Evolutionary conservation across 2,329 filamentous ascomycete species (phyloP).

Genomic region (Aureobasidium sp.): DNA sequence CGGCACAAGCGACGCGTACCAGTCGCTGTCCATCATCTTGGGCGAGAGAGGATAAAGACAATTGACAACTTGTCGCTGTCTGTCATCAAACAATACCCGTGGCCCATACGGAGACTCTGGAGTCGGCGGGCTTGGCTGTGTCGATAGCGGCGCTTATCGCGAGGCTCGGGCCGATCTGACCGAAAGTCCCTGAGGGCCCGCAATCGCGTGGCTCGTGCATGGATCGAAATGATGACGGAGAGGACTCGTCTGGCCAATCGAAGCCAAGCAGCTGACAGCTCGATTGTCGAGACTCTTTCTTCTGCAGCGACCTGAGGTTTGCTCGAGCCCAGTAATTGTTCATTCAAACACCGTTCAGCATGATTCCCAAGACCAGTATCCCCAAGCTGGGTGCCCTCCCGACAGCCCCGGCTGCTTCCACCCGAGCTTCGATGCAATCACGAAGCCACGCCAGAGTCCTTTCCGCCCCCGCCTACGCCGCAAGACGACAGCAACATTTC

Average conservation of each 20-base stretch:
- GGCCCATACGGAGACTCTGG: not conserved
- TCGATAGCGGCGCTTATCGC: not conserved
- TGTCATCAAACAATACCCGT: not conserved
- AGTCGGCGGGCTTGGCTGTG: not conserved
- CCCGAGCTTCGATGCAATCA: slow-evolving; percentile 16
- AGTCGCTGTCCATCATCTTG: slow-evolving; percentile 56
- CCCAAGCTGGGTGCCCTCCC: not conserved
- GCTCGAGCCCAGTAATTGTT: not conserved
- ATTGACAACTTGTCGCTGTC: not conserved
- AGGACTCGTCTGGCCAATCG: slow-evolving; percentile 1
- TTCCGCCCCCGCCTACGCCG: slow-evolving; percentile 26
- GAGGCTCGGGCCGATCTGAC: slow-evolving; percentile 1
- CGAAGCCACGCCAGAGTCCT: slow-evolving; percentile 14
- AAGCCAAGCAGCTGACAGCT: not conserved
- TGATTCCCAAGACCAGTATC: slow-evolving; percentile 6
- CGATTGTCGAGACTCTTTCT: not conserved
- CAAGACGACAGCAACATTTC: slow-evolving; percentile 38
- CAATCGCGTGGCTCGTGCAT: slow-evolving; percentile 3
- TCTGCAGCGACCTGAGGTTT: not conserved
- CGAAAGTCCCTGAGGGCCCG: not conserved
- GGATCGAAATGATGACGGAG: not conserved
- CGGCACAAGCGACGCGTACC: slow-evolving; percentile 66
- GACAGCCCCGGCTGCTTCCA: slow-evolving; percentile 12
- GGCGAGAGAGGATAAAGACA: not conserved
- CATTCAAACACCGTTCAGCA: not conserved